Evolutionary conservation across 148 eudicot genomes (phyloP), one percentile per base, ranked within the genome.

Genomic region (Silene uniflora): DNA sequence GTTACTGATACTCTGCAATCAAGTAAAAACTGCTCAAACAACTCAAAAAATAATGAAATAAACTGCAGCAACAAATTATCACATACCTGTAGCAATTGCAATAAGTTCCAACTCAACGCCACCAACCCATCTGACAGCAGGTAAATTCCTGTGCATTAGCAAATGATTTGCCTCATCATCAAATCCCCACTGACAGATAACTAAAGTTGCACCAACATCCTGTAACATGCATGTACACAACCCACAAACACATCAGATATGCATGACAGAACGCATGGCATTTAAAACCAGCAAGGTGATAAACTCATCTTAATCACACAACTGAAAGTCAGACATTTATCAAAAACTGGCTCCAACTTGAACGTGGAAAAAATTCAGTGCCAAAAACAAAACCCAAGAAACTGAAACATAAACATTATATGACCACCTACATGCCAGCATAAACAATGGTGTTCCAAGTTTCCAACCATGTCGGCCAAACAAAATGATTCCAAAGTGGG

Each of bases 171-270:
- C 97, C 78, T 91, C 98, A 80, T 94, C 98, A 76, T 91, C 98
- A 81, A 94, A 94, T 44, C 97, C 98, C 98, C 97, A 94, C 77
- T 94, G 98, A 76, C 97, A 94, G 82, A 94, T 94, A 67, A 94
- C 98, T 88, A 94, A 80, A 54, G 98, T 91, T 59, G 97, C 97
- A 71, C 97, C 98, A 83, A 90, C 97, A 88, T 94, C 98, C 98
- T 94, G 86, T 62, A 71, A 73, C 11, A 55, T 75, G 42, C 32
- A 70, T 10, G 54, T 49, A 49, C 54, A 49, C 54, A 49, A 13
- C 14, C 54, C 54, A 74, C 46, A 39, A 6, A 44, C 63, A 64
- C 67, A 74, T 69, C 39, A 65, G 62, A 73, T 13, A 71, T n/a
- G 67, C 69, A 70, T 35, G 18, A 49, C 22, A 63, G 55, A 66